A percentile compares a stretch with the other conserved stretches of the same genome.
Conservation (phyloP, 23 red algal species). For the Gracilariopsis chorda region DNA sequence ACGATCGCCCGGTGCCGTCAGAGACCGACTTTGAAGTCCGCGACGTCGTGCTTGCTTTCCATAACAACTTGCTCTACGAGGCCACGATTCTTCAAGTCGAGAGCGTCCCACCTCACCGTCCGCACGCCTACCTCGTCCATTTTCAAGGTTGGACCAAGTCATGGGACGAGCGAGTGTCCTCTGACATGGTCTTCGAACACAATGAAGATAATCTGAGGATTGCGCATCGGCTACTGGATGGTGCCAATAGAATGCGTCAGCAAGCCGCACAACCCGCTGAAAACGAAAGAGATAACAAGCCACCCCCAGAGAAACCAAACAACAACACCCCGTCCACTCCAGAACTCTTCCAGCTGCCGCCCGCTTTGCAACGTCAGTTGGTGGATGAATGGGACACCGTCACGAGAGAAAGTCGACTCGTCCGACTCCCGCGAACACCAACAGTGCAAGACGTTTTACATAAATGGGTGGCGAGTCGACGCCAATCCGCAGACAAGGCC, state of each 20-base stretch:
- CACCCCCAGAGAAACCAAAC: background rate
- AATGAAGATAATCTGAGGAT: conserved; percentile 69
- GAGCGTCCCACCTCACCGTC: background rate
- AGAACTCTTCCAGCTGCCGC: conserved; percentile 74
- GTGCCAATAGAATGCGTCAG: conserved; percentile 3
- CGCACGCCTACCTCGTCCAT: conserved; percentile 58
- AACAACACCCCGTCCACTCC: background rate
- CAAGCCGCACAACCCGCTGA: conserved; percentile 31
- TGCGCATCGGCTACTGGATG: conserved; percentile 57
- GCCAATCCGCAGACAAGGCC: conserved; percentile 54
- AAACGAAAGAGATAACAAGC: background rate
- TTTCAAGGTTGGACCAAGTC: conserved; percentile 80
- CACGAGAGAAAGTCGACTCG: conserved; percentile 64
- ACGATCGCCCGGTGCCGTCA: conserved; percentile 29
- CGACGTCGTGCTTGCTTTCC: conserved; percentile 68
- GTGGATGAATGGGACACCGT: conserved; percentile 97
- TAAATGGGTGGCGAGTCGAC: conserved; percentile 56
- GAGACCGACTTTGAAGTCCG: conserved; percentile 44
- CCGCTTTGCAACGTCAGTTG: conserved; percentile 67
- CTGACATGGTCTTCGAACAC: conserved; percentile 30
- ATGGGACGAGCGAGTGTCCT: conserved; percentile 61
- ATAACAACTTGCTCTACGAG: conserved; percentile 78
- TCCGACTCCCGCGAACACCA: conserved; percentile 76
- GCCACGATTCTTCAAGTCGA: conserved; percentile 63
- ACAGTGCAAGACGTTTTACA: conserved; percentile 69